A percentile compares a stretch with the other conserved stretches of the same genome.
These are phyloP conservation scores for Eucalyptus dawsonii DNA, from an alignment of 345 rosid genomes.

Conservation along the genomic window DNA sequence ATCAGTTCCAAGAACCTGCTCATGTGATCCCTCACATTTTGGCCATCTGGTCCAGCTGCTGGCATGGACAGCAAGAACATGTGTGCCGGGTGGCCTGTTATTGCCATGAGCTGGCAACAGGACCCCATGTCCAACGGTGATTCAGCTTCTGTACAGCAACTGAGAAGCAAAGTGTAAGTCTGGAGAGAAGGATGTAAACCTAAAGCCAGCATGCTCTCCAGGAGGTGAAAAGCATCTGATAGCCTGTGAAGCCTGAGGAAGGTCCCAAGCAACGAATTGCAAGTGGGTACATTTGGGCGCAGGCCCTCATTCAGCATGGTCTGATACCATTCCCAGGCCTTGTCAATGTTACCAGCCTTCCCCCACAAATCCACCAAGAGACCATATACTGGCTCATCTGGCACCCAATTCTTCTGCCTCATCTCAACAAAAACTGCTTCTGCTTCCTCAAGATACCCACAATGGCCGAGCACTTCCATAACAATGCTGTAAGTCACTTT, in stretches of 20 bases:
- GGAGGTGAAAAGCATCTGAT: slow-evolving; percentile 59
- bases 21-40: slow-evolving; percentile 67
- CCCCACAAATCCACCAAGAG: slow-evolving; percentile 95
- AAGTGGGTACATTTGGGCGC: slow-evolving; percentile 89
- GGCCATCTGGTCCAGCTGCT: slow-evolving; percentile 79
- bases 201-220: slow-evolving; percentile 58
- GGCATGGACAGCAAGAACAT: slow-evolving; percentile 70
- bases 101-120: slow-evolving; percentile 68
- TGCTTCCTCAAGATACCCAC: slow-evolving; percentile 80
- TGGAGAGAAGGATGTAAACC: slow-evolving; percentile 70
- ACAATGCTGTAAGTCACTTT: slow-evolving; percentile 87
- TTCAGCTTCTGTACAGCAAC: slow-evolving; percentile 75
- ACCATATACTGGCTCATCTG: slow-evolving; percentile 90
- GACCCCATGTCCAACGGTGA: slow-evolving; percentile 60
- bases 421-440: slow-evolving; percentile 73
- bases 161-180: slow-evolving; percentile 83
- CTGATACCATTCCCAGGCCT: slow-evolving; percentile 81
- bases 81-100: slow-evolving; percentile 81
- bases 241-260: slow-evolving; percentile 64
- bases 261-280: slow-evolving; percentile 87
- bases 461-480: slow-evolving; percentile 96
- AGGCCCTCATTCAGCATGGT: slow-evolving; percentile 71
- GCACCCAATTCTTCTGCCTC: slow-evolving; percentile 74
- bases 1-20: slow-evolving; percentile 68
- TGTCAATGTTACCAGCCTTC: slow-evolving; percentile 73